Conservation (phyloP, 2,329 filamentous ascomycete species). For the Beauveria varroae region DNA sequence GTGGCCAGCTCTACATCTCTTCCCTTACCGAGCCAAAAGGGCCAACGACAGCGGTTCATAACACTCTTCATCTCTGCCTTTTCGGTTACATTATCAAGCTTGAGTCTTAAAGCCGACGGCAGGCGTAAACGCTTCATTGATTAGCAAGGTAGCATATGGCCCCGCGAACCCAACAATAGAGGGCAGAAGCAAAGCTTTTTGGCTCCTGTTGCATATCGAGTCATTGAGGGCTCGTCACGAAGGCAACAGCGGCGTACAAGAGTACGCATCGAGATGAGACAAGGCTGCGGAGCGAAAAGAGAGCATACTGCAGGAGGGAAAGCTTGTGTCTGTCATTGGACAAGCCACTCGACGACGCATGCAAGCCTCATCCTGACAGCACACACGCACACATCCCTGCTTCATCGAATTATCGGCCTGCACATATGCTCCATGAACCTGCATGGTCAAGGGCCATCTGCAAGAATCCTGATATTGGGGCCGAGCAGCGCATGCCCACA, state of each 20-base stretch:
- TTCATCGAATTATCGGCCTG: conserved; percentile 7
- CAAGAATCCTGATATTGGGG: background rate
- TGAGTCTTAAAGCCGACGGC: too few species aligned
- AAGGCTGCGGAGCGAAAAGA: background rate
- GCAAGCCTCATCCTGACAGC: background rate
- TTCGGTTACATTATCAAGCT: too few species aligned
- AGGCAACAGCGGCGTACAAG: background rate
- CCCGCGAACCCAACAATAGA: background rate
- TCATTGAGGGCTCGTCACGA: background rate
- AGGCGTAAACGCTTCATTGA: too few species aligned
- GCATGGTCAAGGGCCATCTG: background rate
- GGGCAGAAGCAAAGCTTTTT: background rate
- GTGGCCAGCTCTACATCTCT: background rate
- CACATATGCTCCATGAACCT: conserved; percentile 10
- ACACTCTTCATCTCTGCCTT: background rate
- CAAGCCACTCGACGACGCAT: background rate
- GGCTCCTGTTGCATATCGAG: background rate
- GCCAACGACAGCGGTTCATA: background rate
- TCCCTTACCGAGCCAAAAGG: background rate
- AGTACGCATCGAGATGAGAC: background rate
- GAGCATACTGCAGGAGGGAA: background rate
- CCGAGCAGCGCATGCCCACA: background rate
- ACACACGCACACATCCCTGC: background rate
- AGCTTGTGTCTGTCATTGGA: background rate
- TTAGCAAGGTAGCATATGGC: background rate